Evolutionary conservation across 768 basidiomycete genomes (phyloP), one percentile per base, ranked within the genome.

Genomic region (Kondoa malvinella): DNA sequence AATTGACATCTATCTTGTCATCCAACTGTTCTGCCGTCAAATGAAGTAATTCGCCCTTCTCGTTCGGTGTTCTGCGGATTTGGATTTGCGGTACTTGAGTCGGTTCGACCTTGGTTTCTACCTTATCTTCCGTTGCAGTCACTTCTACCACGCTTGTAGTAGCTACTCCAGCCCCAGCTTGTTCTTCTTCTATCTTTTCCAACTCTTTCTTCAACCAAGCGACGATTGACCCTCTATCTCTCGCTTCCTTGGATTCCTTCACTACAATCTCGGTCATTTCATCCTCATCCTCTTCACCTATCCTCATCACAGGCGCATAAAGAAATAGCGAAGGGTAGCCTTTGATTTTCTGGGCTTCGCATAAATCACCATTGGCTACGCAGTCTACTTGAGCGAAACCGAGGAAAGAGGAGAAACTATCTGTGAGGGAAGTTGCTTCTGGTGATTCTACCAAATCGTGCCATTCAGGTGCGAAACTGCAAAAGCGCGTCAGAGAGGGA

Each of bases 361-460:
- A 74, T 2, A 74, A 66, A 61, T 74, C 73, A 2, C 73, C 73
- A 57, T 73, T 71, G 4, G 72, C 59, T 4, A 67, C 69, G 69
- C 73, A 74, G 67, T 74, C 73, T 65, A 74, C 72, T 56, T 74
- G 73, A 12, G 72, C 73, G 27, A 74, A 73, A 8, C 40, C 40
- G 59, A 70, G 62, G 65, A 74, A 74, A 34, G 66, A 40, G 33
- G 65, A 64, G 2, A 30, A 14, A 12, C 65, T 57, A 8, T 71
- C 71, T 16, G 66, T 33, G 33, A 50, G 15, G 1, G 31, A 27
- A 65, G 50, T 67, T 4, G 64, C 26, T 34, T 73, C 67, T 59
- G 68, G 40, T 21, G 40, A 50, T 50, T 50, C 71, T 31, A 74
- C 32, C n/a, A 31, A 71, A 68, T 73, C 69, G 33, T 67, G 67